Conservation (phyloP, 2,329 filamentous ascomycete species). For the Sarocladium kiliense region DNA sequence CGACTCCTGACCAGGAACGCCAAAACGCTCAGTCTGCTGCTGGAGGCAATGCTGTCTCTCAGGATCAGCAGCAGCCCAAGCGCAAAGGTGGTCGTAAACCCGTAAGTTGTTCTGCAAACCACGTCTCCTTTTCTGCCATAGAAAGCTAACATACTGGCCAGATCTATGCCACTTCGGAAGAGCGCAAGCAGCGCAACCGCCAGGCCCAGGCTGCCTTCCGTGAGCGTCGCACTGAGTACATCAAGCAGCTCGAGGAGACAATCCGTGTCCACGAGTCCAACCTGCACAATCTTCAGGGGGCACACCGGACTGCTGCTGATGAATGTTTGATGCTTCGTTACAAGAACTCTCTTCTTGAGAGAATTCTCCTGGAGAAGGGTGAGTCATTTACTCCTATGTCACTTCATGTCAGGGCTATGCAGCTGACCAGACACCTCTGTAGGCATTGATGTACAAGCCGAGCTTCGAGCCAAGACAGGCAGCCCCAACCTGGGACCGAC, state of each 20-base stretch:
- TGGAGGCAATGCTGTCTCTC: constrained; percentile 26
- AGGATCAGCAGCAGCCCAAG: constrained; percentile 68
- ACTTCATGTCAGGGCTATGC: too few species aligned
- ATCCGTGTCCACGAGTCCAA: constrained; percentile 97
- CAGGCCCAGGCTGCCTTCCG: constrained; percentile 97
- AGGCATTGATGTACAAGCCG: constrained; percentile 97
- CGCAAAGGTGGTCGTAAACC: constrained; percentile 97
- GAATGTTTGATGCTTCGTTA: constrained; percentile 98
- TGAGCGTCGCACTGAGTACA: constrained; percentile 95
- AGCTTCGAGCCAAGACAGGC: constrained; percentile 86
- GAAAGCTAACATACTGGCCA: constrained; percentile 30
- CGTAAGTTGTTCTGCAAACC: constrained; percentile 53
- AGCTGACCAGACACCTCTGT: too few species aligned
- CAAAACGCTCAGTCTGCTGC: constrained; percentile 17
- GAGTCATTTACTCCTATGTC: constrained; percentile 17
- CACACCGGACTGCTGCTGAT: constrained; percentile 88
- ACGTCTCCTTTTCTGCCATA: not conserved
- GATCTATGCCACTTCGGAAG: constrained; percentile 98
- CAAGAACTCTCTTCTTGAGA: constrained; percentile 94
- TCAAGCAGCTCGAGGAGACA: constrained; percentile 96
- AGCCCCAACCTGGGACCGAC: constrained; percentile 74
- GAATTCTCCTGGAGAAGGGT: constrained; percentile 96
- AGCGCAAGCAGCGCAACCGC: constrained; percentile 94
- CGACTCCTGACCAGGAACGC: constrained; percentile 54
- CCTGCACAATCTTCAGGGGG: constrained; percentile 85